phyloP scores from a whole-genome alignment of 192 early-diverging fungal species.

The Geranomyces michiganensis region DNA sequence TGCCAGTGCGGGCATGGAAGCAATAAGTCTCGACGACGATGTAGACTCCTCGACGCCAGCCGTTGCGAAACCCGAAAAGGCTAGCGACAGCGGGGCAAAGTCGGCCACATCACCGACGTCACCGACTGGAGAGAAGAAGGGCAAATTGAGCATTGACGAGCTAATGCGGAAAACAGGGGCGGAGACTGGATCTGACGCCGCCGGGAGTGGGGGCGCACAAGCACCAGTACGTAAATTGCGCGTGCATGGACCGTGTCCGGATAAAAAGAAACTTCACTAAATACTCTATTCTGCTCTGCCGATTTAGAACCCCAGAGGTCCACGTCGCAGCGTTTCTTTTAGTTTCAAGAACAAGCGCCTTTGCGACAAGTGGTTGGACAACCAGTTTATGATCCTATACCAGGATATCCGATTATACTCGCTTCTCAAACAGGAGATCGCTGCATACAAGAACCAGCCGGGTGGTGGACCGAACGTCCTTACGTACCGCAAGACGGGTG shows the following conservation, averaged over 20 bases:
- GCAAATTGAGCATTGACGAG: slow-evolving; percentile 52
- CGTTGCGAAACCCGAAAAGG: slow-evolving; percentile 19
- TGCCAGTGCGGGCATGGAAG: slow-evolving; percentile 52
- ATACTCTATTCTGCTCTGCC: background rate
- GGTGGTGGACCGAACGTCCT: slow-evolving; percentile 63
- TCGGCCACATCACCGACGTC: background rate
- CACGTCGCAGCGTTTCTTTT: slow-evolving; percentile 51
- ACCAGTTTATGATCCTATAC: slow-evolving; percentile 98
- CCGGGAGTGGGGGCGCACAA: slow-evolving; percentile 16
- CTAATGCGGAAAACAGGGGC: slow-evolving; percentile 44
- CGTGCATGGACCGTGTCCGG: background rate
- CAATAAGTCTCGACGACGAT: slow-evolving; percentile 43
- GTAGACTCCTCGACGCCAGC: background rate
- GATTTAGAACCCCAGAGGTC: slow-evolving; percentile 42
- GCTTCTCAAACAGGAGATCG: slow-evolving; percentile 82
- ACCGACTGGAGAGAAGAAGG: slow-evolving; percentile 11
- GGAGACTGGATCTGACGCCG: slow-evolving; percentile 8
- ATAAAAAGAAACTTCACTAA: background rate
- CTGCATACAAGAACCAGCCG: slow-evolving; percentile 62
- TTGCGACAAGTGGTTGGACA: slow-evolving; percentile 99
- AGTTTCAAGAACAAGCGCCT: slow-evolving; percentile 92
- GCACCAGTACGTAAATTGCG: slow-evolving; percentile 23
- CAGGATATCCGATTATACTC: slow-evolving; percentile 96
- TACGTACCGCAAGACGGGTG: slow-evolving; percentile 87
- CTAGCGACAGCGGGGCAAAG: background rate